Evolutionary conservation across 1,284 basidiomycete species (phyloP).

Genomic region (Ustilago curta): DNA sequence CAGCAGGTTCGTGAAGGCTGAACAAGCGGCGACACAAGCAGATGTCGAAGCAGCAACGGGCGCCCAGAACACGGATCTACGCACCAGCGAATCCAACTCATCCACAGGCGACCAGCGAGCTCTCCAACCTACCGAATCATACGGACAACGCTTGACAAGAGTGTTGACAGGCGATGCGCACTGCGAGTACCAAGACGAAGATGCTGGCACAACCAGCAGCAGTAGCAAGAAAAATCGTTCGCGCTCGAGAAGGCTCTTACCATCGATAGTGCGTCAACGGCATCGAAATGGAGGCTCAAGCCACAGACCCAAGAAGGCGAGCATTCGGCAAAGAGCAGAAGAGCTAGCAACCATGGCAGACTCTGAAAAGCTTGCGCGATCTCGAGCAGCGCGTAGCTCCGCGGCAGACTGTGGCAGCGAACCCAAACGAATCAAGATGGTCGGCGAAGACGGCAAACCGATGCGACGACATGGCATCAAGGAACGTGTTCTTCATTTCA

Average conservation of each 20-base stretch:
- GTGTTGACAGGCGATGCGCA: constrained; percentile 36
- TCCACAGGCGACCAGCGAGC: constrained; percentile 1
- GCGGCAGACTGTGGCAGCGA: constrained; percentile 13
- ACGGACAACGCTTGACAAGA: constrained; percentile 32
- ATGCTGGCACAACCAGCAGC: background rate
- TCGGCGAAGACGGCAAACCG: constrained; percentile 46
- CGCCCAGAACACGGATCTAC: background rate
- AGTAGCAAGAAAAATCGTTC: constrained; percentile 10
- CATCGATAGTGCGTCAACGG: constrained; percentile 10
- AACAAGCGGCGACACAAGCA: background rate
- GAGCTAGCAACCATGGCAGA: constrained; percentile 37
- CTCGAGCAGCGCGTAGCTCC: constrained; percentile 1
- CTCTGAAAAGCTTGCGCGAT: constrained; percentile 31
- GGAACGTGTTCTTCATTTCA: constrained; percentile 55
- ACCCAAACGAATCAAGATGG: constrained; percentile 36
- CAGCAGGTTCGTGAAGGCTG: background rate
- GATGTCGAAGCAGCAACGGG: constrained; percentile 30
- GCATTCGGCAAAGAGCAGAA: constrained; percentile 30
- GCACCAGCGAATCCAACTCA: constrained; percentile 1
- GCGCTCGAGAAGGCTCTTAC: constrained; percentile 8
- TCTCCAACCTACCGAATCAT: constrained; percentile 27
- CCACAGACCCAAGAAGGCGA: constrained; percentile 5
- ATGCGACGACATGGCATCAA: constrained; percentile 42
- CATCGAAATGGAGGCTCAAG: constrained; percentile 9
- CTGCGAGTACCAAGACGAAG: background rate